A percentile compares a stretch with the other conserved stretches of the same genome.
Conservation (phyloP, 2,329 filamentous ascomycete species). For the Fusarium pilosicola region DNA sequence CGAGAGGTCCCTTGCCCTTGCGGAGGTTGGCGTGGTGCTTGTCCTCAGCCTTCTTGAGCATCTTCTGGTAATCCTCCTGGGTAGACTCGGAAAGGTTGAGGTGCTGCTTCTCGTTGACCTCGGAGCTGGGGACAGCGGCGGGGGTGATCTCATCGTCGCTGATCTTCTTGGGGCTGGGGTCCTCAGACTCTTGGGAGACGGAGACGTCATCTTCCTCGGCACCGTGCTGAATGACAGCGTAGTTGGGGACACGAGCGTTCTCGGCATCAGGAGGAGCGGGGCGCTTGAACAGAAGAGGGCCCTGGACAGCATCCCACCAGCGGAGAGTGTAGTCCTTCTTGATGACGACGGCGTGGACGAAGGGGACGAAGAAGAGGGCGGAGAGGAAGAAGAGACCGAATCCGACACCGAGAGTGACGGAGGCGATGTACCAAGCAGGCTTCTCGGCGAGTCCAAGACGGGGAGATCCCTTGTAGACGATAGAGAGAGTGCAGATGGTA, state of each 20-base stretch:
- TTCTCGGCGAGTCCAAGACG: constrained; percentile 52
- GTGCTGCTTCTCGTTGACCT: constrained; percentile 54
- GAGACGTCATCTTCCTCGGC: constrained; percentile 54
- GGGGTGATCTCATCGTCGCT: constrained; percentile 49
- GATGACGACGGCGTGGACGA: constrained; percentile 72
- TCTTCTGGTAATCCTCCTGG: constrained; percentile 70
- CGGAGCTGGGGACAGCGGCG: constrained; percentile 26
- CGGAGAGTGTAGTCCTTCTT: constrained; percentile 73
- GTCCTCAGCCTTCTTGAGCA: constrained; percentile 65
- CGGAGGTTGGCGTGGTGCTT: constrained; percentile 72
- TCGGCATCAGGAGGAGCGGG: constrained; percentile 63
- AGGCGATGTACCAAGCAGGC: constrained; percentile 72
- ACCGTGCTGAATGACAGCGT: constrained; percentile 78
- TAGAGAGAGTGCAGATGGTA: constrained; percentile 78
- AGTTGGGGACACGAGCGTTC: constrained; percentile 73
- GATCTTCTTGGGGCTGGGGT: constrained; percentile 30
- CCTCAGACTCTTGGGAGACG: constrained; percentile 21
- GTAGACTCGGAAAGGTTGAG: constrained; percentile 50
- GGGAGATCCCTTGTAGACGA: constrained; percentile 85
- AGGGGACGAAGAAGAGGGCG: constrained; percentile 79
- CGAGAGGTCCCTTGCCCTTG: constrained; percentile 73
- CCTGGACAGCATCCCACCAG: constrained; percentile 70
- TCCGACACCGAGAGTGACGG: constrained; percentile 73
- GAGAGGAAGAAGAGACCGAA: constrained; percentile 67
- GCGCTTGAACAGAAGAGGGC: constrained; percentile 72